Evolutionary conservation across 306 rosid species (phyloP).

Genomic region (Notholithocarpus densiflorus): DNA sequence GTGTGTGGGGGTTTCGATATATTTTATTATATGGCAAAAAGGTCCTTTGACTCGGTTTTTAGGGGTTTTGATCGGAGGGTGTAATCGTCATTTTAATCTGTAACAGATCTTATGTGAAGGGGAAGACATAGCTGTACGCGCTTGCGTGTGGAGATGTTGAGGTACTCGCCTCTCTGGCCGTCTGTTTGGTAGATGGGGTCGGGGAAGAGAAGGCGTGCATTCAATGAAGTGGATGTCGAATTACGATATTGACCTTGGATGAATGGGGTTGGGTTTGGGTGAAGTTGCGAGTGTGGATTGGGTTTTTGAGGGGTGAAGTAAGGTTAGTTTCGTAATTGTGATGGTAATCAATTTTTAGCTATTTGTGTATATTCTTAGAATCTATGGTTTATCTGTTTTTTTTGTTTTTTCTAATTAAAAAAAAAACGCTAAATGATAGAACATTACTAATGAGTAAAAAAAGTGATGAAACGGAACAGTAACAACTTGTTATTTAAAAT

Average conservation of each 20-base stretch:
- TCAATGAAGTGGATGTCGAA: not conserved
- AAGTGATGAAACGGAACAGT: no score
- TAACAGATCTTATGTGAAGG: not conserved
- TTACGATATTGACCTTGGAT: not conserved
- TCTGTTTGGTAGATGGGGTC: not conserved
- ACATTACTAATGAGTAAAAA: accelerated
- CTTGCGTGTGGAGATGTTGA: not conserved
- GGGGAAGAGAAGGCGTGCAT: not conserved
- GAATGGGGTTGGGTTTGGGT: not conserved
- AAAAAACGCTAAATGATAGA: no score
- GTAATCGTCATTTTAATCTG: slow-evolving; percentile 23
- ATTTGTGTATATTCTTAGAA: not conserved
- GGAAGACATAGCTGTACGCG: not conserved
- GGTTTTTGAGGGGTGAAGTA: not conserved
- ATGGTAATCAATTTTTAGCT: not conserved
- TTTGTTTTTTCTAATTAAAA: not conserved
- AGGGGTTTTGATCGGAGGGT: slow-evolving; percentile 44
- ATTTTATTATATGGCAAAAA: slow-evolving; percentile 53
- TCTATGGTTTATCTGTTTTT: not conserved
- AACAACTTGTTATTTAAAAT: accelerated
- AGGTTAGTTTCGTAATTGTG: not conserved
- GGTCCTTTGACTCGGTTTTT: slow-evolving; percentile 68
- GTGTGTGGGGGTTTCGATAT: slow-evolving; percentile 49
- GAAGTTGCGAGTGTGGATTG: not conserved
- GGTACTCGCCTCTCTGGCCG: slow-evolving; percentile 16